A percentile compares a stretch with the other conserved stretches of the same genome.
Evolutionary conservation across 2,329 filamentous ascomycete genomes (phyloP).

Genomic region (Fusarium cicatricum): DNA sequence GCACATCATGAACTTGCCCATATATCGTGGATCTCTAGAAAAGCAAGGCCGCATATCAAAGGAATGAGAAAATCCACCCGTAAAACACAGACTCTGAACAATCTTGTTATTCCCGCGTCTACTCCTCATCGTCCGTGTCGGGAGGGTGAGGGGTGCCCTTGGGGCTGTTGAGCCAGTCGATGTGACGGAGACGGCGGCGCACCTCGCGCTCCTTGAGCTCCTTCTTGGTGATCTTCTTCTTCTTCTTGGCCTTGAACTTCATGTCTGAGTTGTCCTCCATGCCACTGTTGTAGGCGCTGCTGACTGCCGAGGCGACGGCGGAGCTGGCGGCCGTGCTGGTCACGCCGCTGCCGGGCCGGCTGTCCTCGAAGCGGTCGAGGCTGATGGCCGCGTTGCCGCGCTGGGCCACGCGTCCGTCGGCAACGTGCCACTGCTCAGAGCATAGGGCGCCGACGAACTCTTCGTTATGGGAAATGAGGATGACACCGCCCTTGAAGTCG

Average conservation of each 20-base stretch:
- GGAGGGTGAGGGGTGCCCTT: constrained; percentile 82
- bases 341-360: constrained; percentile 66
- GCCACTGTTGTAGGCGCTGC: constrained; percentile 76
- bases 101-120: constrained; percentile 14
- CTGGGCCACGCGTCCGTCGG: constrained; percentile 85
- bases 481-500: constrained; percentile 97
- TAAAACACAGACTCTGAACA: constrained; percentile 9
- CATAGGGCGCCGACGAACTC: constrained; percentile 97
- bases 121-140: constrained; percentile 80
- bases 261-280: constrained; percentile 80
- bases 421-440: constrained; percentile 95
- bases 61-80: not conserved
- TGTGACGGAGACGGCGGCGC: constrained; percentile 84
- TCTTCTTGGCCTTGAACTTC: constrained; percentile 90
- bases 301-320: constrained; percentile 63
- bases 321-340: constrained; percentile 64
- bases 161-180: constrained; percentile 83
- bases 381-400: constrained; percentile 79
- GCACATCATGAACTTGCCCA: constrained; percentile 17
- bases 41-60: constrained; percentile 8
- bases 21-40: constrained; percentile 6
- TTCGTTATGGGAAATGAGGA: constrained; percentile 99
- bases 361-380: constrained; percentile 88
- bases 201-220: constrained; percentile 94
- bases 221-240: constrained; percentile 99